Evolutionary conservation across 371 early-diverging fungal species (phyloP), one percentile per base, ranked within the genome.

Genomic region (Aphelidium insulamus): DNA sequence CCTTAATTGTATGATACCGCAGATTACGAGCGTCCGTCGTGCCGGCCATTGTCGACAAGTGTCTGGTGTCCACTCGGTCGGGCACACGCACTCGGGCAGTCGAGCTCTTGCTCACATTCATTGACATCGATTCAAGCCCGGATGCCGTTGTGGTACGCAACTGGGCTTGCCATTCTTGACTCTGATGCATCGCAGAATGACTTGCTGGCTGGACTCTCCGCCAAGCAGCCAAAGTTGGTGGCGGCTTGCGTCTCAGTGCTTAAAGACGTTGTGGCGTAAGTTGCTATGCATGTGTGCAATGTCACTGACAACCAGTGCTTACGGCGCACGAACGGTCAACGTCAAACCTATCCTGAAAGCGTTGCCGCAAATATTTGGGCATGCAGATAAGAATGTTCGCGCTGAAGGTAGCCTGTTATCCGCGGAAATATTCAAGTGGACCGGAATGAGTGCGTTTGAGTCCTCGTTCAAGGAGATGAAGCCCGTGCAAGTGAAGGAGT

Each of bases 151-250:
- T 90, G 41, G 80, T 79, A 48, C 38, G 60, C 50, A 20, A 6
- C 6, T 4, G 2, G 25, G 28, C 2, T 36, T 1, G 14, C 21
- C 10, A 30, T 4, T 35, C 28, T 17, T 7, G 16, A 16, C 21
- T 19, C 2, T 9, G 7, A 36, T 29, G 16, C 20, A n/a, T n/a
- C 15, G 17, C 26, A 15, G 10, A 36, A 18, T 29, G 18, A 32
- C 25, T 26, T 39, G 11, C 30, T 88, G 15, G 65, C 68, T 24
- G 81, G 74, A 1, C 46, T 83, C 24, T 62, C 60, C 9, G 76
- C 78, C 41, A 95, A 91, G 45, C 75, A 73, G 33, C 94, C 94
- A 4, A 95, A 94, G 48, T 55, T 80, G 11, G 81, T 85, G 2
- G 68, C 77, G 0, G 77, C 78, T 10, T 57, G 67, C 2, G 73